Evolutionary conservation across 305 asterid species (phyloP).

Genomic region (Euphrasia arctica): DNA sequence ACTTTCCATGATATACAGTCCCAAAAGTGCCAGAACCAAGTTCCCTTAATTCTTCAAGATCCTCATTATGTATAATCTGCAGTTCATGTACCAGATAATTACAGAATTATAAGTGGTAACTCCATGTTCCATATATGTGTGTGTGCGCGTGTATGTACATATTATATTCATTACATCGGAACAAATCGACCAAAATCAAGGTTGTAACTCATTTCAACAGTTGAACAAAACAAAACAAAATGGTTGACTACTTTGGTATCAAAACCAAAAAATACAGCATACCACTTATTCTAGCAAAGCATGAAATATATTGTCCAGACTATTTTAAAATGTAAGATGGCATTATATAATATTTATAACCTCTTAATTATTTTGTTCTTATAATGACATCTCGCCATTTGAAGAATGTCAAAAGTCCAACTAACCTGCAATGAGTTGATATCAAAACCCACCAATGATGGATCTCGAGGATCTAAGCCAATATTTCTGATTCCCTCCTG

Average conservation of each 20-base stretch:
- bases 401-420: conserved; percentile 5
- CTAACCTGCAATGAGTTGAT: conserved; percentile 65
- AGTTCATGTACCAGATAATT: conserved; percentile 13
- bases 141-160: too few relatives aligned
- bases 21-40: conserved; percentile 84
- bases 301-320: background rate
- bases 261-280: background rate
- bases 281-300: too few relatives aligned
- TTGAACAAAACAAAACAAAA: background rate
- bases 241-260: background rate
- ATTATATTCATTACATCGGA: conserved; percentile 10
- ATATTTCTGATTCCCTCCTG: conserved; percentile 43
- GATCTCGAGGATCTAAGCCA: conserved; percentile 46
- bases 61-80: conserved; percentile 64
- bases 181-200: background rate
- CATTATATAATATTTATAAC: background rate
- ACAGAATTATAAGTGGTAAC: conserved; percentile 8
- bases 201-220: background rate
- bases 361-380: background rate
- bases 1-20: conserved; percentile 76
- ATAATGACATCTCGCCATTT: background rate
- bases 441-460: conserved; percentile 47
- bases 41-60: conserved; percentile 69
- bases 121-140: background rate
- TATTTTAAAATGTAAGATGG: background rate